Base-by-base conservation (phyloP, 768 basidiomycete species). In the Agaricus subrufescens region DNA sequence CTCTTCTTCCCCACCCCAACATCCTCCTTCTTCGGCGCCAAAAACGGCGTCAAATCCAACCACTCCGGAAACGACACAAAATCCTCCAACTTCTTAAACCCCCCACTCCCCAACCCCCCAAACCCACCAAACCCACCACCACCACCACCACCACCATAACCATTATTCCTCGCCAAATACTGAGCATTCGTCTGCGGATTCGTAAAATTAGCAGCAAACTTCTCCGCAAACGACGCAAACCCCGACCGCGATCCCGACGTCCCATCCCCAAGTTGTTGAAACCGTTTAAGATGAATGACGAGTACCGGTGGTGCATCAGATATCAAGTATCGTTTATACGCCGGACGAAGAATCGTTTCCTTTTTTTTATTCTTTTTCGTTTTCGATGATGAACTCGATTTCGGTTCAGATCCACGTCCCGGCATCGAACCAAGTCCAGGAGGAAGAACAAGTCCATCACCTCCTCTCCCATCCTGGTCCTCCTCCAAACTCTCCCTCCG, bases 311-410 rank as follows among this genome's bases (percentile, higher is more conserved):
- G 95, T 1, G 89, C 86, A 0, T 77, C 79, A 14, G 86, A 83
- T 67, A 98, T 90, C 57, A 98, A 85, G 70, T 97, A 98, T 11
- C 95, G 89, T 71, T 98, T 98, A 74, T 92, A 94, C 3, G 93
- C 92, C 1, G 90, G 79, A 1, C 91, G 84, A 71, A 89, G 79
- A 46, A 96, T 77, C 49, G 85, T 85, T 34, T 89, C 90, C 57
- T 83, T 85, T 34, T 89, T 89, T 57, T 83, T 78, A 7, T 69
- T 70, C 49, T 67, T 69, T 7, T 66, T 58, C 8, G 65, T 58
- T 51, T 71, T 70, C 39, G 42, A 19, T 2, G 68, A 72, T 7
- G 58, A 29, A 44, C 61, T 66, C 2, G 57, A 19, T n/a, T 27
- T n/a, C 12, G 46, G 15, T 31, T 29, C 29, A 9, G 46, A n/a